Evolutionary conservation across 495 filamentous ascomycete species (phyloP).

Genomic region (Hypomontagnella monticulosa): DNA sequence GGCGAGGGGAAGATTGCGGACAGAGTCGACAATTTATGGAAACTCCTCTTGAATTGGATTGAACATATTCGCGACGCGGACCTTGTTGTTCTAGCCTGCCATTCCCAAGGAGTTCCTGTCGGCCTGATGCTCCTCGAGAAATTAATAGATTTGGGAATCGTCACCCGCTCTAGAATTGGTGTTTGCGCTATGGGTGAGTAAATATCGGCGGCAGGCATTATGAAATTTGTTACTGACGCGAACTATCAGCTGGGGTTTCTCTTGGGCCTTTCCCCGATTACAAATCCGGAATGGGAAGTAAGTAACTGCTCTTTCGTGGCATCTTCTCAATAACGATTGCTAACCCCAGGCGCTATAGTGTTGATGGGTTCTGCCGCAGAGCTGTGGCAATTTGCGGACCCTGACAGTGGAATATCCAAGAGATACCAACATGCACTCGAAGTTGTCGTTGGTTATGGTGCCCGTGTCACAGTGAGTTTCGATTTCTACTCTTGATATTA

Average conservation of each 20-base stretch:
- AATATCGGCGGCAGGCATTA: neutral
- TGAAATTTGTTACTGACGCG: slow-evolving; percentile 24
- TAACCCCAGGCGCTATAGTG: slow-evolving; percentile 41
- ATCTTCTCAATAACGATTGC: neutral
- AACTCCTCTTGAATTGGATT: slow-evolving; percentile 92
- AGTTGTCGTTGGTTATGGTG: slow-evolving; percentile 76
- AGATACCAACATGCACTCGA: slow-evolving; percentile 80
- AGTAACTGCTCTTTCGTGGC: slow-evolving; percentile 19
- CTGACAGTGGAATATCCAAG: slow-evolving; percentile 81
- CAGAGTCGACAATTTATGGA: slow-evolving; percentile 91
- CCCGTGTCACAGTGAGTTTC: slow-evolving; percentile 68
- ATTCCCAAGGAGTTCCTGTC: slow-evolving; percentile 95
- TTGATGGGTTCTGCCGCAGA: slow-evolving; percentile 90
- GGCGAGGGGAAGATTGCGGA: slow-evolving; percentile 97
- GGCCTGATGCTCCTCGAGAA: slow-evolving; percentile 93
- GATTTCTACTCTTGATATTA: neutral
- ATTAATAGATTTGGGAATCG: slow-evolving; percentile 79
- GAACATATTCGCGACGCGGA: slow-evolving; percentile 88
- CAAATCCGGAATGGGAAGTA: slow-evolving; percentile 71
- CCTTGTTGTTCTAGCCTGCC: slow-evolving; percentile 87
- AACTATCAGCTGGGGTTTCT: slow-evolving; percentile 79
- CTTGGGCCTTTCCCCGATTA: slow-evolving; percentile 90
- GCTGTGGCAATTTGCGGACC: slow-evolving; percentile 88
- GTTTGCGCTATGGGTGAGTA: slow-evolving; percentile 81
- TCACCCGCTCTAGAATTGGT: slow-evolving; percentile 75